Evolutionary conservation across 305 asterid species (phyloP).

Genomic region (Fraxinus floribunda): DNA sequence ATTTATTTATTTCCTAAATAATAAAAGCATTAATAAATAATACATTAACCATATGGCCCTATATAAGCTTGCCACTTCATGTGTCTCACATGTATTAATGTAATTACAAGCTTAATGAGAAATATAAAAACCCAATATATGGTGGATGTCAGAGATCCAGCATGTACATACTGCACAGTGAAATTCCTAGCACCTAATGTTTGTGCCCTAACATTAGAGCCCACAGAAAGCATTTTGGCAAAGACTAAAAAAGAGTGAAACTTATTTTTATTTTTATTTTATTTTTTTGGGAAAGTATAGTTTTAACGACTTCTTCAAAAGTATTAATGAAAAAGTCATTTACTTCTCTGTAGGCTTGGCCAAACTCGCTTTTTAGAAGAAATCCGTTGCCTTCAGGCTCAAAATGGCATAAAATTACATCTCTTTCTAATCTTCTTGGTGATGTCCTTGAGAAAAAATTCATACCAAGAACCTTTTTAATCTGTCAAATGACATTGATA

Average conservation of each 20-base stretch:
- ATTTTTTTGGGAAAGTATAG: no score
- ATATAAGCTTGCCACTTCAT: conserved; percentile 27
- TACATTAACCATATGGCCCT: conserved; percentile 23
- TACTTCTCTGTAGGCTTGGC: neutral
- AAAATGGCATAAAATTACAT: neutral
- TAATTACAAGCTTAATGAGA: neutral
- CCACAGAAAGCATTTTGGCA: neutral
- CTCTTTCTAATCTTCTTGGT: neutral
- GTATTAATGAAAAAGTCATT: neutral
- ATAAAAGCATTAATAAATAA: conserved; percentile 21
- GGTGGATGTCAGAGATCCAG: conserved; percentile 41
- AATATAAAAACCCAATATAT: conserved; percentile 6
- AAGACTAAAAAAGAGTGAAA: conserved; percentile 18
- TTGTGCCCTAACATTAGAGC: neutral
- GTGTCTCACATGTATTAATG: conserved; percentile 16
- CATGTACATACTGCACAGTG: conserved; percentile 31
- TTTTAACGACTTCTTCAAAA: neutral
- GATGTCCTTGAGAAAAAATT: neutral
- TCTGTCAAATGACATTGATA: conserved; percentile 2
- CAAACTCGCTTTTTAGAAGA: neutral
- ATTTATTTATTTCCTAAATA: conserved; percentile 8
- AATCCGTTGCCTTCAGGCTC: neutral
- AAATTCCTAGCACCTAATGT: neutral
- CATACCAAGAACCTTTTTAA: neutral
- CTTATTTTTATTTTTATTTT: no score